A percentile compares a stretch with the other conserved stretches of the same genome.
phyloP scores from a whole-genome alignment of 148 eudicot genomes.

The Chenopodium berlandieri region DNA sequence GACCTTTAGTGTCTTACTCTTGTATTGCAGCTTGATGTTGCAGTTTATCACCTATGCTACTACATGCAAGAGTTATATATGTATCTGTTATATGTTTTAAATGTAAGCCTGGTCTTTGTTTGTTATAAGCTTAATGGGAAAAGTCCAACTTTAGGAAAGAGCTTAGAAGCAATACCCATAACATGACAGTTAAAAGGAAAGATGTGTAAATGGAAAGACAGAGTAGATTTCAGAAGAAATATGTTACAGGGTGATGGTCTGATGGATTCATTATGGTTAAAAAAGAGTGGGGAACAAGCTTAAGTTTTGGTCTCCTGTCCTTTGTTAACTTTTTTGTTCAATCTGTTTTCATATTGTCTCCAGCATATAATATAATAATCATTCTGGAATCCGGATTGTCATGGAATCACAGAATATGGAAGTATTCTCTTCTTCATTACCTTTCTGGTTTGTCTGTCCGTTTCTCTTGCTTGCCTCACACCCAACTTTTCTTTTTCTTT shows the following conservation, averaged over 20 bases:
- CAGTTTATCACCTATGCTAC: background rate
- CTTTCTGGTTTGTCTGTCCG: background rate
- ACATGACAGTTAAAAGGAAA: background rate
- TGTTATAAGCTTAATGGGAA: background rate
- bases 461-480: background rate
- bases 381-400: background rate
- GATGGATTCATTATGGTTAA: background rate
- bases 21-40: background rate
- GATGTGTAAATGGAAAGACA: background rate
- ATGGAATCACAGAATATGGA: background rate
- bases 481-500: background rate
- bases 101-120: no score
- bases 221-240: background rate
- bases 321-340: no score
- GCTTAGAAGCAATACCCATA: background rate
- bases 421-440: background rate
- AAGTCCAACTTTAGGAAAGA: background rate
- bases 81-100: no score
- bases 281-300: background rate
- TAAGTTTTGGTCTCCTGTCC: background rate
- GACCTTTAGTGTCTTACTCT: no score
- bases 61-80: background rate
- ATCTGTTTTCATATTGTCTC: background rate
- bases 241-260: background rate
- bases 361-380: background rate